These are phyloP conservation scores for Ceratobasidium sp. DNA, from an alignment of 1,284 basidiomycete species.

Conservation along the genomic window DNA sequence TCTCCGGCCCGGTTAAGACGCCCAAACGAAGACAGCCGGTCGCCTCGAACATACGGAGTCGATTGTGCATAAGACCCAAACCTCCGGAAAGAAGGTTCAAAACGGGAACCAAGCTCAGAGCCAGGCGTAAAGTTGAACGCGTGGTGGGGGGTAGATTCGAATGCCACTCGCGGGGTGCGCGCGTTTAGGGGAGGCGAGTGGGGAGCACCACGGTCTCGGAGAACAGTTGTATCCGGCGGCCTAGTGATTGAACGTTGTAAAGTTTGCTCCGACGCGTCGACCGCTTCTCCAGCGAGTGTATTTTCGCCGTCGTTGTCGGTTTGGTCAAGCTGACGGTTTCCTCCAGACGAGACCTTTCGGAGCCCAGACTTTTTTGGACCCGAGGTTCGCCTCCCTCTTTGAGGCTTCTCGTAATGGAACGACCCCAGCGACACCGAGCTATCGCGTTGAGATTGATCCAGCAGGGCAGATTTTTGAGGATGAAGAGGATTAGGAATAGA, in stretches of 20 bases:
- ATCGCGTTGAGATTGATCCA: background rate
- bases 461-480: background rate
- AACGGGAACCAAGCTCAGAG: slow-evolving; percentile 5
- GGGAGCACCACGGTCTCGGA: no score
- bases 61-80: slow-evolving; percentile 22
- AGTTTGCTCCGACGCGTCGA: no score
- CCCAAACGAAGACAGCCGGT: slow-evolving; percentile 13
- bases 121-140: slow-evolving; percentile 5
- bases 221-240: no score
- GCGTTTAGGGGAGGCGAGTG: background rate
- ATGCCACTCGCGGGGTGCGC: background rate
- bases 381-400: background rate
- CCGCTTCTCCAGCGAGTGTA: no score
- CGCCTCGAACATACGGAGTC: slow-evolving; percentile 27
- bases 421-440: background rate
- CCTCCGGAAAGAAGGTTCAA: background rate
- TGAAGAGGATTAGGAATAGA: background rate
- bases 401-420: background rate
- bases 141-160: background rate
- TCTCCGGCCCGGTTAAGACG: background rate
- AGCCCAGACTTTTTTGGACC: background rate
- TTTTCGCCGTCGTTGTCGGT: no score
- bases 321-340: background rate
- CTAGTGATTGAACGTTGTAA: no score
- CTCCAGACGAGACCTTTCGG: background rate